Conservation (phyloP, 129 eudicot genomes). For the sunflower (Helianthus annuus) region HanXRQr2.0-SUNRISE NC_035433.2:141763121-141763620, state of each 20-base stretch:
- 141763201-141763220: too few relatives aligned
- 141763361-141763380: slow-evolving; percentile 16
- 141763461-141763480: background rate
- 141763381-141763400: background rate
- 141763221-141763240: too few relatives aligned
- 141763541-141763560: slow-evolving; percentile 36
- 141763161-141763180: too few relatives aligned
- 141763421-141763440: slow-evolving; percentile 12
- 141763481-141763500: background rate
- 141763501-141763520: background rate
- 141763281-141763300: too few relatives aligned
- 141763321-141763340: background rate
- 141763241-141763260: too few relatives aligned
- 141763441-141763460: slow-evolving; percentile 23
- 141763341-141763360: background rate
- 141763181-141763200: too few relatives aligned
- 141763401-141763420: background rate
- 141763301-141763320: too few relatives aligned
- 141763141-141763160: too few relatives aligned
- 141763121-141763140: too few relatives aligned
- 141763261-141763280: too few relatives aligned
- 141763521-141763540: slow-evolving; percentile 9
- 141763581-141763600: slow-evolving; percentile 29
- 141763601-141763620: slow-evolving; percentile 26
- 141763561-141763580: slow-evolving; percentile 32